These are phyloP conservation scores for Debaryomyces maramus DNA, from an alignment of 805 yeast genomes.

Conservation along the genomic window DNA sequence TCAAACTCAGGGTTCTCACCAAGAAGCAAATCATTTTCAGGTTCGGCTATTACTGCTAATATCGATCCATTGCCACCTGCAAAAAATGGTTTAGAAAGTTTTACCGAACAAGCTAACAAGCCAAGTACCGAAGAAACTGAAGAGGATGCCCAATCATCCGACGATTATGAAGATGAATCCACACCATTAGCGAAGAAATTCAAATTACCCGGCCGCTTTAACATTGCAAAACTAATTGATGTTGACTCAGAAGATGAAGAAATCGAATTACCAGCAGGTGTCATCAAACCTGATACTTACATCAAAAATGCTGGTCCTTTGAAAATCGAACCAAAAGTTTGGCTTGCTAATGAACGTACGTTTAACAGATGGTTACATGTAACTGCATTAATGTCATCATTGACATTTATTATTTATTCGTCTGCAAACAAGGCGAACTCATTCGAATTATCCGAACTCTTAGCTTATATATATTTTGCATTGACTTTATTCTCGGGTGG, in stretches of 20 bases:
- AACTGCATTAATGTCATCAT: constrained; percentile 75
- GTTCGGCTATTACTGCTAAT: constrained; percentile 16
- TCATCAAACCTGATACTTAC: constrained; percentile 72
- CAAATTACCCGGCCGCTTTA: constrained; percentile 31
- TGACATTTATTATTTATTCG: constrained; percentile 81
- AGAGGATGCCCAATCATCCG: constrained; percentile 38
- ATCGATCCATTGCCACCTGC: neutral
- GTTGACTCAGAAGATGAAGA: constrained; percentile 85
- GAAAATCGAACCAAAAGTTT: constrained; percentile 94
- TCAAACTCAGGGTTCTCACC: constrained; percentile 28
- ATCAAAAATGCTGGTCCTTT: constrained; percentile 89
- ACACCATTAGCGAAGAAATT: constrained; percentile 19
- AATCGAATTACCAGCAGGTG: constrained; percentile 85
- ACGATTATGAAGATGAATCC: constrained; percentile 32
- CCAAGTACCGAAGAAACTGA: constrained; percentile 63
- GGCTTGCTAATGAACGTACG: constrained; percentile 98
- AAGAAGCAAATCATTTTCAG: constrained; percentile 41
- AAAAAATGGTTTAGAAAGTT: neutral
- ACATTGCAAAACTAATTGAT: constrained; percentile 47
- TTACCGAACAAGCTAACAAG: constrained; percentile 38
- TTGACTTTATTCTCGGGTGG: constrained; percentile 79
- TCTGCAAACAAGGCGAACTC: constrained; percentile 69
- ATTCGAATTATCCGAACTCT: constrained; percentile 57
- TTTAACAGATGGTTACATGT: constrained; percentile 94
- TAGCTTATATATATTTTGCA: constrained; percentile 79